Evolutionary conservation across 345 rosid species (phyloP), one percentile per base, ranked within the genome.

Genomic region (Xanthoceras sorbifolium): DNA sequence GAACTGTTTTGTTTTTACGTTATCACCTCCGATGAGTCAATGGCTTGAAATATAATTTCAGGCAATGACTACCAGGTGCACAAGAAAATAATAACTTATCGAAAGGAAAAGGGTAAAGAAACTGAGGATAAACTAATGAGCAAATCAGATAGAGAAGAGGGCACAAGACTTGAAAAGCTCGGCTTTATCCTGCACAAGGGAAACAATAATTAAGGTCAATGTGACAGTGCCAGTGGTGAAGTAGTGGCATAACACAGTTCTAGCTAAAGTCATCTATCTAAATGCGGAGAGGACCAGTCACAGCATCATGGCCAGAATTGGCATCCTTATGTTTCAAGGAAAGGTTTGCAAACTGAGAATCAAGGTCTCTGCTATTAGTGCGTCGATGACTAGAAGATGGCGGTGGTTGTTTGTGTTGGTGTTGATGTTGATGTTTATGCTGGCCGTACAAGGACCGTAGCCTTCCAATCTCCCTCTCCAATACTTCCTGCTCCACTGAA

Each of bases 401-500:
- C 66, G 89, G 80, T 57, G 80, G 90, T 28, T 83, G 90, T 23
- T 79, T 88, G 6, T 80, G 90, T 26, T 80, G 88, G 1, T 78
- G 89, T 4, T 81, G 85, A 61, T 89, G 92, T 14, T 91, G 97
- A 69, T 89, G 94, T 83, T 92, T 92, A 0, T 57, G 62, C 9
- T 57, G 62, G 4, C 62, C 28, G 80, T 89, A 92, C 85, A 91
- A 67, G 17, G 84, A 74, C 76, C 89, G 82, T 55, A 97, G 85
- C 88, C 98, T 91, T 76, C 93, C 93, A 67, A 92, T 88, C 84
- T 97, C 98, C 85, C 94, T 91, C 85, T 94, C 99, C 82, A 97
- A 84, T 78, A 97, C 89, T 50, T 97, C 97, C 25, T 97, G 99
- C 85, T 97, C 99, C 92, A 97, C 99, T 97, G 91, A 72, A 79